These are phyloP conservation scores for Tolypocladium ovalisporum DNA, from an alignment of 2,329 filamentous ascomycete species.

Conservation along the genomic window DNA sequence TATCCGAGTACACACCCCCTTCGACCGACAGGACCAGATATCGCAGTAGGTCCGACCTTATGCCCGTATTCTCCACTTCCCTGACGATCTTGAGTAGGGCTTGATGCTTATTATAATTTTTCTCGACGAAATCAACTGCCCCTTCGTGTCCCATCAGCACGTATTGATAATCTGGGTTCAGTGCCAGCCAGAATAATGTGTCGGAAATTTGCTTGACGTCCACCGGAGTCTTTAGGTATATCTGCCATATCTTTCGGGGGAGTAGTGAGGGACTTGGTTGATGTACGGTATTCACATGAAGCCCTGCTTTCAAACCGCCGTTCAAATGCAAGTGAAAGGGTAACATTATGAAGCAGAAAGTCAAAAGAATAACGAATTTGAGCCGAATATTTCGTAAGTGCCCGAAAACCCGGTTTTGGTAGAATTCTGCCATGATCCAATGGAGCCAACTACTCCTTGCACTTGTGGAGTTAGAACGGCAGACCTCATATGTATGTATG, in stretches of 20 bases:
- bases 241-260: constrained; percentile 1
- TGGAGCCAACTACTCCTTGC: no score
- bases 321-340: no score
- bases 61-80: constrained; percentile 12
- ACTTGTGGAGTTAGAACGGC: no score
- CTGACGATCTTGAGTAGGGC: constrained; percentile 9
- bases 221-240: background rate
- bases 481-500: no score
- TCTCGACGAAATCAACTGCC: background rate
- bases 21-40: constrained; percentile 14
- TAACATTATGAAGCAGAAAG: no score
- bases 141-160: background rate
- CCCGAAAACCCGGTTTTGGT: no score
- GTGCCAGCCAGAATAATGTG: background rate
- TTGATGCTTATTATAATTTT: background rate
- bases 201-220: background rate
- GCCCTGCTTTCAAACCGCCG: no score
- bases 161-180: constrained; percentile 1
- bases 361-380: no score
- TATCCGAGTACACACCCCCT: constrained; percentile 42
- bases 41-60: constrained; percentile 16
- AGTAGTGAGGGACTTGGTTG: no score
- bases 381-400: no score
- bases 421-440: no score
- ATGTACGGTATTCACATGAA: no score